Base-by-base conservation (phyloP, 2,329 filamentous ascomycete genomes). In the Trichoderma sp. region DNA sequence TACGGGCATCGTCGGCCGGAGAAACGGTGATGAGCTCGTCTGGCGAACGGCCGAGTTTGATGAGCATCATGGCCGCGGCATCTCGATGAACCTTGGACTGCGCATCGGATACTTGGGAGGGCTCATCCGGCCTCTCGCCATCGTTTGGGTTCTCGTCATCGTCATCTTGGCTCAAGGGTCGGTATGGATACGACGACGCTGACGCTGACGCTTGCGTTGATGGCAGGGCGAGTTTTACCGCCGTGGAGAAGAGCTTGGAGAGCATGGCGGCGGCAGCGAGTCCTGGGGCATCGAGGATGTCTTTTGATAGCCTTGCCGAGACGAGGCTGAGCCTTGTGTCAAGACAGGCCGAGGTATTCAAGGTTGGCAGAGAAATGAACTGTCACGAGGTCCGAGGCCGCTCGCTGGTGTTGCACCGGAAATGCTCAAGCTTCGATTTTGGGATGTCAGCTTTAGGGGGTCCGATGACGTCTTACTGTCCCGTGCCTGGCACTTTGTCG, bases 61-160 rank as follows among this genome's bases (percentile, higher is more conserved):
- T 77, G 24, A 90, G 82, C 56, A 85, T 81, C 78, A 88, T 86
- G 0, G 86, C 85, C 24, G 85, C 86, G n/a, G 84, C 85, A 76
- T 87, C 87, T 41, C 85, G 85, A 75, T 81, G 77, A 24, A 21
- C 24, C 18, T 73, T 69, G n/a, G 50, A 21, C 11, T 41, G 60
- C 35, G 33, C 33, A 11, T 71, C 74, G 14, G 31, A 35, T 6
- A n/a, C 72, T 4, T 69, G 50, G 11, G 72, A 60, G 11, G 45
- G 38, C 21, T 33, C 60, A n/a, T 29, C n/a, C 3, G 41, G 35
- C 31, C 75, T 62, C 65, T 76, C 74, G 38, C 31, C 63, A 21
- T 77, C 72, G 67, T 76, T 56, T 53, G 56, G 53, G 11, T 74
- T 73, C 31, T 76, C 76, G 21, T 71, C 77, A 24, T 72, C 75